A percentile compares a stretch with the other conserved stretches of the same genome.
These are phyloP conservation scores for Linum trigynum DNA, from an alignment of 345 rosid genomes.

Conservation along the genomic window DNA sequence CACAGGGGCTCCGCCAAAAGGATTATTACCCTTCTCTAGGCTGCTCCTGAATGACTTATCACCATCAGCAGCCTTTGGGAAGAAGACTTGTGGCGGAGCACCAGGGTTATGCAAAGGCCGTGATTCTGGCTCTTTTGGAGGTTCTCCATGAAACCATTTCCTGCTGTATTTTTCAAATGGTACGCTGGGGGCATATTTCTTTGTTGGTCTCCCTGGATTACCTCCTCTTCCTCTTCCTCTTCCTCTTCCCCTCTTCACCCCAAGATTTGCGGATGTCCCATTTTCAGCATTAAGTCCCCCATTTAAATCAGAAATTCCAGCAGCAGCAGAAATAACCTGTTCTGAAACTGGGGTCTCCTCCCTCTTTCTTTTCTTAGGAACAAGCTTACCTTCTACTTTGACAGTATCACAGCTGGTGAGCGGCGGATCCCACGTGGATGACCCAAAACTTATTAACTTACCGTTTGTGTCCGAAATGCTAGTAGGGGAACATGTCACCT, in stretches of 20 bases:
- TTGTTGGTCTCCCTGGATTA: constrained; percentile 10
- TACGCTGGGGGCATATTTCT: constrained; percentile 10
- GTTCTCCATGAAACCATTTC: constrained; percentile 22
- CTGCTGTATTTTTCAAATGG: constrained; percentile 12
- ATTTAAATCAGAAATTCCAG: constrained; percentile 53
- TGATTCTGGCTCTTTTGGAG: constrained; percentile 2
- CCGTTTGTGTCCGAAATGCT: constrained; percentile 22
- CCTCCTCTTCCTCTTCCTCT: constrained; percentile 10
- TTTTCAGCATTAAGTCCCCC: constrained; percentile 30
- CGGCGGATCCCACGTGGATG: constrained; percentile 5
- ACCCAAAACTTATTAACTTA: constrained; percentile 5
- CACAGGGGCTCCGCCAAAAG: constrained; percentile 41
- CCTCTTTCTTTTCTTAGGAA: constrained; percentile 30
- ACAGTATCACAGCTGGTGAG: not conserved
- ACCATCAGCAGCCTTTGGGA: constrained; percentile 45
- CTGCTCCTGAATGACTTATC: constrained; percentile 49
- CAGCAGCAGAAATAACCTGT: constrained; percentile 13
- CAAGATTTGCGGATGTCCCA: constrained; percentile 21
- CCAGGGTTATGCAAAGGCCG: constrained; percentile 33
- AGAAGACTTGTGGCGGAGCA: constrained; percentile 44
- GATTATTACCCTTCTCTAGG: constrained; percentile 39
- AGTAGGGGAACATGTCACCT: constrained; percentile 13
- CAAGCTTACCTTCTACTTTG: constrained; percentile 4
- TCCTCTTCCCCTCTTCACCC: constrained; percentile 27
- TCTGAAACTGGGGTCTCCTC: constrained; percentile 32